phyloP scores from a whole-genome alignment of 169 alveolate species.

The Cryptosporidium viatorum region DNA sequence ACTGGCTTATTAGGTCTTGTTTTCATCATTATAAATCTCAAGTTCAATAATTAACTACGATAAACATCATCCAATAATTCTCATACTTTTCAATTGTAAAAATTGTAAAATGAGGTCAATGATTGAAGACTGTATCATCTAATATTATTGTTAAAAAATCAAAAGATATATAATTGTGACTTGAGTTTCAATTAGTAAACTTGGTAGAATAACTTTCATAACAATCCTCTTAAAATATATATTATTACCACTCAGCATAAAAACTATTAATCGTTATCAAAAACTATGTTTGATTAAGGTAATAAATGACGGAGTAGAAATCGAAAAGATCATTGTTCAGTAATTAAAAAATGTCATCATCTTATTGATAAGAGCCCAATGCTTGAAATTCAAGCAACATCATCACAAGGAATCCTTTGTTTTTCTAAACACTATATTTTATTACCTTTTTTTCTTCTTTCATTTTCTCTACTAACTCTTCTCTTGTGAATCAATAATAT shows the following conservation, averaged over 20 bases:
- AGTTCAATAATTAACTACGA: background rate
- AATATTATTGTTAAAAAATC: no score
- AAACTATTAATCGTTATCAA: background rate
- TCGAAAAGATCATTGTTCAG: constrained; percentile 47
- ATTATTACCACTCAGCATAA: background rate
- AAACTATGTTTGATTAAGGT: background rate
- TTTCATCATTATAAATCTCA: constrained; percentile 46
- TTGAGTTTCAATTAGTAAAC: no score
- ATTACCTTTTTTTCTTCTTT: background rate
- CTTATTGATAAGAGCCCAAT: constrained; percentile 71
- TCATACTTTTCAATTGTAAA: no score
- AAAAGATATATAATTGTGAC: no score
- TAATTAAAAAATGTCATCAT: constrained; percentile 25
- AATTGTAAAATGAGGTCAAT: no score
- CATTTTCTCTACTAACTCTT: background rate
- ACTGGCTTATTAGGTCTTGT: constrained; percentile 74
- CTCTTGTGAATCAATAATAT: background rate
- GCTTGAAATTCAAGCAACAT: constrained; percentile 76
- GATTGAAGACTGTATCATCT: background rate
- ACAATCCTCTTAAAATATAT: no score
- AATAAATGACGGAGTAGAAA: background rate
- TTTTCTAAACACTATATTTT: background rate
- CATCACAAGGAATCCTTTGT: constrained; percentile 5
- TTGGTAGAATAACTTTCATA: background rate
- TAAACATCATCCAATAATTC: background rate